These are phyloP conservation scores for Populus davidiana DNA, from an alignment of 345 rosid genomes.

Conservation along the genomic window DNA sequence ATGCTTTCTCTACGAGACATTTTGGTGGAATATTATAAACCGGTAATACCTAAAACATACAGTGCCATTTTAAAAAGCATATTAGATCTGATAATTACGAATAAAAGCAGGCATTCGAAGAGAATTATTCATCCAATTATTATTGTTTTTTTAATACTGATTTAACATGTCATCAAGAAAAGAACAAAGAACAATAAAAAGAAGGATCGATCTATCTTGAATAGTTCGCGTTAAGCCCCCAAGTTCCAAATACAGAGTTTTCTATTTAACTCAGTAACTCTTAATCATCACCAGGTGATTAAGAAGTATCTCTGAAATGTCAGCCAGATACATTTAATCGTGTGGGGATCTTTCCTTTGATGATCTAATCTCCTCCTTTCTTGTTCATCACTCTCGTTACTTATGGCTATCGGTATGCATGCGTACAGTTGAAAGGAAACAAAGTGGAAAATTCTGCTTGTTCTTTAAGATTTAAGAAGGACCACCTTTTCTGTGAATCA, in stretches of 20 bases:
- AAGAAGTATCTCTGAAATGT: not conserved
- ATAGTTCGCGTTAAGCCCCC: not conserved
- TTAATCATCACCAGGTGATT: not conserved
- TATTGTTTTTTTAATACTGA: not conserved
- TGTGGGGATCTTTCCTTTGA: slow-evolving; percentile 1
- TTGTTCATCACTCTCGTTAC: not conserved
- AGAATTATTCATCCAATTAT: not conserved
- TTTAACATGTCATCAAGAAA: not conserved
- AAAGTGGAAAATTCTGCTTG: slow-evolving; percentile 29
- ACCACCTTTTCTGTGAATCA: slow-evolving; percentile 21
- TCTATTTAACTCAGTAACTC: not conserved
- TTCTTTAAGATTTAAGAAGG: slow-evolving; percentile 4
- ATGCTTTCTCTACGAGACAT: no score
- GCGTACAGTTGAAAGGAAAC: slow-evolving; percentile 1
- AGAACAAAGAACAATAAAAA: not conserved
- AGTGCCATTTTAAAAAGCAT: not conserved
- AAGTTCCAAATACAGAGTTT: not conserved
- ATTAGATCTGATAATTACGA: not conserved
- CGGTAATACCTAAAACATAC: no score
- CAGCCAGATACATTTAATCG: not conserved
- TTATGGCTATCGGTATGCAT: not conserved
- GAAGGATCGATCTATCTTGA: not conserved
- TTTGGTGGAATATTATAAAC: no score
- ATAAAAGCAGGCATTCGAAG: not conserved
- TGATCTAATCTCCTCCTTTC: not conserved